A percentile compares a stretch with the other conserved stretches of the same genome.
Evolutionary conservation across 176 grass and related monocot genomes (phyloP).

Genomic region (bread wheat (Triticum aestivum)): DNA sequence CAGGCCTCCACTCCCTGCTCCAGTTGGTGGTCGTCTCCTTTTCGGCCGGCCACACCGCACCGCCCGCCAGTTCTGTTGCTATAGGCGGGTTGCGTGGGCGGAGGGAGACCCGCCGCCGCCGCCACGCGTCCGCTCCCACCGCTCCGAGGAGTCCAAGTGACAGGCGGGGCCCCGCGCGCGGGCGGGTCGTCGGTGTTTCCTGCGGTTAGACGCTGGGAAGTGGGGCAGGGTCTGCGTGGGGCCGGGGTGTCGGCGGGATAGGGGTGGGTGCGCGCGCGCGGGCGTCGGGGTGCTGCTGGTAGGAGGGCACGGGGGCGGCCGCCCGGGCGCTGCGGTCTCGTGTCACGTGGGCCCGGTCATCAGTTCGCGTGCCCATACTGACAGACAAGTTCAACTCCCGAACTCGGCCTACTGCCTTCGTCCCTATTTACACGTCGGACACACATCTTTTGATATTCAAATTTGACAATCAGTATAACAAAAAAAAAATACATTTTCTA

Average conservation of each 20-base stretch:
- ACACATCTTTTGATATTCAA: too few species aligned
- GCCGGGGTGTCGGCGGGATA: not conserved
- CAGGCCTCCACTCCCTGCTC: not conserved
- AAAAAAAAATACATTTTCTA: too few species aligned
- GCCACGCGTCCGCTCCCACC: slow-evolving; percentile 28
- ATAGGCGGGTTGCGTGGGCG: not conserved
- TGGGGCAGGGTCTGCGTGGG: fast-evolving
- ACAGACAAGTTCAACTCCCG: too few species aligned
- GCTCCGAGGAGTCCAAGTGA: not conserved
- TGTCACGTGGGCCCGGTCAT: not conserved
- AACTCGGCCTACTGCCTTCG: too few species aligned
- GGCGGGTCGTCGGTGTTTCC: not conserved
- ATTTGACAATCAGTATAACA: too few species aligned
- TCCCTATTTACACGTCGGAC: too few species aligned
- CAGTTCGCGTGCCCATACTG: too few species aligned
- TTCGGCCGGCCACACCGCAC: not conserved
- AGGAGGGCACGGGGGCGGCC: too few species aligned
- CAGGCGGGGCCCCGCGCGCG: not conserved
- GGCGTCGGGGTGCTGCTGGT: too few species aligned
- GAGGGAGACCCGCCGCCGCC: not conserved
- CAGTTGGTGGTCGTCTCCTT: not conserved
- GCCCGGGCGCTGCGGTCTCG: too few species aligned
- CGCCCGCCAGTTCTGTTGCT: not conserved
- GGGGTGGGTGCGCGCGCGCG: not conserved
- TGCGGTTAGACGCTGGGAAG: not conserved